Conservation (phyloP, 148 eudicot species). For the Cornus controversa region DNA sequence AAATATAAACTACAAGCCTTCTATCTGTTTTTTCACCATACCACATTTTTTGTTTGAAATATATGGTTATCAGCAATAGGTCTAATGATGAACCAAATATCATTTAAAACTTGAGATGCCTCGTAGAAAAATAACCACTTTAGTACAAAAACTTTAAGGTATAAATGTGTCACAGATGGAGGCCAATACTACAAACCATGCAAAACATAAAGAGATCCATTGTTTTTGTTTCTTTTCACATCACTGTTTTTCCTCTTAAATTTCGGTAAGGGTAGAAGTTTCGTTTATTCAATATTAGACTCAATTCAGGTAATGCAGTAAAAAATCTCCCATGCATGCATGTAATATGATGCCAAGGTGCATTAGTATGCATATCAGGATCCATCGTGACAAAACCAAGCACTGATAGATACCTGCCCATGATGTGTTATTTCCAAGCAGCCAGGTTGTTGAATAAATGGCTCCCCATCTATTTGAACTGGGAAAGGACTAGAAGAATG, state of each 20-base stretch:
- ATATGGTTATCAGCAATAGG: too few species aligned
- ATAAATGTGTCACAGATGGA: neutral
- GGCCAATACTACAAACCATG: neutral
- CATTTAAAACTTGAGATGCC: too few species aligned
- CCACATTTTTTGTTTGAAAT: too few species aligned
- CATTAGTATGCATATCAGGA: neutral
- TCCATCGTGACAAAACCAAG: neutral
- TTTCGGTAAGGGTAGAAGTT: too few species aligned
- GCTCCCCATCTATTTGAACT: conserved; percentile 88
- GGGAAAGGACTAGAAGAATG: conserved; percentile 71
- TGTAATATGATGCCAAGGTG: neutral
- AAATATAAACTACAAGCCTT: too few species aligned
- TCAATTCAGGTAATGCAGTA: neutral
- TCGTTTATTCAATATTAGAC: neutral
- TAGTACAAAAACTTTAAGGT: too few species aligned
- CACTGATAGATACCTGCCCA: conserved; percentile 53
- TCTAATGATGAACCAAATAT: too few species aligned
- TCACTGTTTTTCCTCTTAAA: too few species aligned
- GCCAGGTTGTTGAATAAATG: conserved; percentile 80
- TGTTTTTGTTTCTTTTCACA: neutral
- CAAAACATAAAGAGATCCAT: neutral
- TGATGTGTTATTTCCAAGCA: conserved; percentile 74
- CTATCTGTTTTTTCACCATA: too few species aligned
- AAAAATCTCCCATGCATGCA: neutral
- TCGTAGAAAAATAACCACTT: too few species aligned